Base-by-base conservation (phyloP, 352 stramenopile species). In the Peronosclerospora sorghi region DNA sequence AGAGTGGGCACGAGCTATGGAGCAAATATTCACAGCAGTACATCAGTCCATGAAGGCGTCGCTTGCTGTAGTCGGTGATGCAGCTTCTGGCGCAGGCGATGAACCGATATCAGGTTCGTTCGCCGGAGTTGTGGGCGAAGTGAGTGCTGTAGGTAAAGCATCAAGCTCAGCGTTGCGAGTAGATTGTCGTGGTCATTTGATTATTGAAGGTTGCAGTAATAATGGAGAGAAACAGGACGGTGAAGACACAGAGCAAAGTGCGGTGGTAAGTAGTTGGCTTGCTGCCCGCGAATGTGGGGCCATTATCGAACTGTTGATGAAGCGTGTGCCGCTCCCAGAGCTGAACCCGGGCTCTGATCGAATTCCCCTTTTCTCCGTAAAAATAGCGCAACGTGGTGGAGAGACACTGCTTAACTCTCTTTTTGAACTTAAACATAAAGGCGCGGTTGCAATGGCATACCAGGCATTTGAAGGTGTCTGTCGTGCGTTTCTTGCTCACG, bases 391-490 rank as follows among this genome's bases (percentile, higher is more conserved):
- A n/a, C 51, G 56, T 13, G 63, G 62, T 24, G 84, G 81, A 10
- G 77, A 90, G 38, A 73, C 66, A 37, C 60, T 94, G 13, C 50
- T 95, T 4, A 75, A 88, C 51, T 75, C 81, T 35, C 53, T 95
- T 12, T 86, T 92, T 45, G 73, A 85, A 28, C 65, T 95, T 13
- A 94, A 94, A 45, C 84, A 95, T 64, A 87, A 89, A 46, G 84
- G 84, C 1, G 83, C 82, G 0, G 76, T 95, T 17, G 73, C 79
- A n/a, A 89, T 56, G 36, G 76, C 77, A 18, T 85, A 87, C 41
- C 70, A 85, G 26, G 56, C 78, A 14, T 93, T 95, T 32, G 83
- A 95, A 48, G 78, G 75, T 32, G 62, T 95, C 14, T 94, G 83
- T 42, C 74, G 77, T 21, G 73, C 77, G 23, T 76, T 95, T 39